A percentile compares a stretch with the other conserved stretches of the same genome.
These are phyloP conservation scores for Pseudogymnoascus sp. DNA, from an alignment of 2,329 filamentous ascomycete genomes.

Conservation along the genomic window DNA sequence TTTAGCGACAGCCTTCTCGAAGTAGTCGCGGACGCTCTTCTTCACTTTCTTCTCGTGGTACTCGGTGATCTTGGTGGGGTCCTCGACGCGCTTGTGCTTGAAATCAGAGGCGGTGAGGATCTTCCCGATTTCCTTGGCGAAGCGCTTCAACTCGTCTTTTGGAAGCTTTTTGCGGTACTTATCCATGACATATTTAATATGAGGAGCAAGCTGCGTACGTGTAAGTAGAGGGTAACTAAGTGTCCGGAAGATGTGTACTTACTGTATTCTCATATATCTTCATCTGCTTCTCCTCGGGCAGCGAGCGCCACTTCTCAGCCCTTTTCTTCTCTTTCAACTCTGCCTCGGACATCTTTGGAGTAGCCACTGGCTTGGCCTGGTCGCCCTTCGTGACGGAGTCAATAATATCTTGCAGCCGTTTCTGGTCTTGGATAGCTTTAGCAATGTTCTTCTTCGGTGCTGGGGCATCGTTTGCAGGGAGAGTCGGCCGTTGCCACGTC, in stretches of 20 bases:
- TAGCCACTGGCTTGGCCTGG: conserved; percentile 27
- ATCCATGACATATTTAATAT: conserved; percentile 76
- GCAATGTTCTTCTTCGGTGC: conserved; percentile 46
- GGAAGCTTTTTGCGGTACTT: conserved; percentile 82
- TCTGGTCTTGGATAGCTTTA: conserved; percentile 41
- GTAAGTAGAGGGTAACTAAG: conserved; percentile 15
- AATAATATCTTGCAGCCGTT: conserved; percentile 65
- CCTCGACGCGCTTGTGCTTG: conserved; percentile 76
- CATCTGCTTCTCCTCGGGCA: conserved; percentile 78
- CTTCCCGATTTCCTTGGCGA: conserved; percentile 64
- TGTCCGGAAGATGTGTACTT: conserved; percentile 31
- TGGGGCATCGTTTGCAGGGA: conserved; percentile 49
- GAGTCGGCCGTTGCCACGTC: conserved; percentile 72
- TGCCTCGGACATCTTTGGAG: conserved; percentile 29
- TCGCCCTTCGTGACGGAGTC: conserved; percentile 71
- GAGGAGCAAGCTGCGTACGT: conserved; percentile 59
- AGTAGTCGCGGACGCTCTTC: conserved; percentile 72
- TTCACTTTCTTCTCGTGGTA: conserved; percentile 78
- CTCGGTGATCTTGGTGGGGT: conserved; percentile 67
- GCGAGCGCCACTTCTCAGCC: conserved; percentile 61
- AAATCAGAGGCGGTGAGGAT: conserved; percentile 88
- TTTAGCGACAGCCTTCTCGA: conserved; percentile 77
- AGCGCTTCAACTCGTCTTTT: conserved; percentile 61
- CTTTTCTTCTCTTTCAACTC: conserved; percentile 46
- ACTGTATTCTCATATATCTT: conserved; percentile 92